These are phyloP conservation scores for Wickerhamiella hasegawae DNA, from an alignment of 805 yeast species.

Conservation along the genomic window DNA sequence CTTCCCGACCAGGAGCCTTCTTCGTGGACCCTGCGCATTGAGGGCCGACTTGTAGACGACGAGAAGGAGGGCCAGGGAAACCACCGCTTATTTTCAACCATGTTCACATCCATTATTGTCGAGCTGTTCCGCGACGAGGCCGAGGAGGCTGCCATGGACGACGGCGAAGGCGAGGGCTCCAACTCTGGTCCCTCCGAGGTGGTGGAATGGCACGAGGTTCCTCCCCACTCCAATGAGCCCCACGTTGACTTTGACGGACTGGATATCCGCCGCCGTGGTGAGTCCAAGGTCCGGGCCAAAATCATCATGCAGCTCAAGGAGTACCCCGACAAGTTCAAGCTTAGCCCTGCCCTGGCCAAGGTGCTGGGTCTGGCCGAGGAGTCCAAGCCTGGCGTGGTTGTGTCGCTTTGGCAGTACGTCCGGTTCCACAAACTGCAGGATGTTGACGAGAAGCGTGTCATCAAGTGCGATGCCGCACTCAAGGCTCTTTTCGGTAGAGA, in stretches of 20 bases:
- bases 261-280: constrained; percentile 71
- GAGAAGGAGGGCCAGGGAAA: constrained; percentile 31
- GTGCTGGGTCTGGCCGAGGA: constrained; percentile 64
- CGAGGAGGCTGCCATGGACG: neutral
- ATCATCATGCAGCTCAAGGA: constrained; percentile 73
- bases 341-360: constrained; percentile 49
- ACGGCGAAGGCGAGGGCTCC: constrained; percentile 1
- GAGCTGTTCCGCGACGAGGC: constrained; percentile 32
- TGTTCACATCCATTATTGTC: constrained; percentile 69
- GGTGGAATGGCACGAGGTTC: constrained; percentile 77
- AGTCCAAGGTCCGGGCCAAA: constrained; percentile 43
- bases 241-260: constrained; percentile 66
- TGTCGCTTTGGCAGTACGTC: constrained; percentile 60
- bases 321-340: constrained; percentile 47
- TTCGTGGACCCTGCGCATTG: constrained; percentile 72
- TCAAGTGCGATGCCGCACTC: constrained; percentile 34
- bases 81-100: constrained; percentile 56
- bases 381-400: constrained; percentile 75
- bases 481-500: constrained; percentile 30
- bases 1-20: constrained; percentile 9
- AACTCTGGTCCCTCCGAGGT: constrained; percentile 18
- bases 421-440: constrained; percentile 50
- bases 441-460: constrained; percentile 36
- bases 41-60: constrained; percentile 60
- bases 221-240: constrained; percentile 14